phyloP scores from a whole-genome alignment of 164 flowering plant species.

The Amborella trichopoda region DNA sequence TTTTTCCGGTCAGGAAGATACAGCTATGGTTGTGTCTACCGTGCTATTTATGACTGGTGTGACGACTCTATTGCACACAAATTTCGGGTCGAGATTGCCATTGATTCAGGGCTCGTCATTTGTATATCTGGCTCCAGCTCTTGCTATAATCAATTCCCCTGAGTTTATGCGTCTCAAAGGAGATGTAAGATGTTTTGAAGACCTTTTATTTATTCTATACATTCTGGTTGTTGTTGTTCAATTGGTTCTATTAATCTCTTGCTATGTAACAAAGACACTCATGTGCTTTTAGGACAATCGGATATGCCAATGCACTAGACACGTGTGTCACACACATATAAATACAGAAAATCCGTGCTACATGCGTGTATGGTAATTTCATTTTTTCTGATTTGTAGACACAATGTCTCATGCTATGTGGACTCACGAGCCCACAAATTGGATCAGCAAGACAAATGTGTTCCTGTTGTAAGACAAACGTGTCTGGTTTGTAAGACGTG shows the following conservation, averaged over 20 bases:
- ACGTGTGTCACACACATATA: too few relatives aligned
- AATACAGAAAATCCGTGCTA: too few relatives aligned
- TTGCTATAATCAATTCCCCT: conserved; percentile 85
- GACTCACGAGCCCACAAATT: too few relatives aligned
- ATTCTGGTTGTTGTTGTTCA: background rate
- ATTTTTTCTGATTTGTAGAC: too few relatives aligned
- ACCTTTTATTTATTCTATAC: background rate
- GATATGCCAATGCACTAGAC: too few relatives aligned
- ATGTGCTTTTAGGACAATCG: too few relatives aligned
- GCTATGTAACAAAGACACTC: too few relatives aligned
- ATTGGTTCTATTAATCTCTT: background rate
- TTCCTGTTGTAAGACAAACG: too few relatives aligned
- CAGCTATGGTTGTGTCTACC: conserved; percentile 75
- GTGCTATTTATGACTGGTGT: conserved; percentile 83
- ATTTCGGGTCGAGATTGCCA: conserved; percentile 87
- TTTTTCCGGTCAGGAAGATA: conserved; percentile 94
- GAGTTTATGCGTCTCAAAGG: conserved; percentile 69
- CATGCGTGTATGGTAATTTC: too few relatives aligned
- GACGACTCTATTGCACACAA: conserved; percentile 80
- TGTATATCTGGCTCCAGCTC: conserved; percentile 86
- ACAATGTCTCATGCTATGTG: too few relatives aligned
- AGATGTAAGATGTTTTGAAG: conserved; percentile 28
- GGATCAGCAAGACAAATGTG: too few relatives aligned
- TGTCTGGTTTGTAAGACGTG: too few relatives aligned
- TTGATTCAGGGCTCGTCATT: conserved; percentile 94